Base-by-base conservation (phyloP, 805 yeast genomes). In the Zygosaccharomyces rouxii region DNA sequence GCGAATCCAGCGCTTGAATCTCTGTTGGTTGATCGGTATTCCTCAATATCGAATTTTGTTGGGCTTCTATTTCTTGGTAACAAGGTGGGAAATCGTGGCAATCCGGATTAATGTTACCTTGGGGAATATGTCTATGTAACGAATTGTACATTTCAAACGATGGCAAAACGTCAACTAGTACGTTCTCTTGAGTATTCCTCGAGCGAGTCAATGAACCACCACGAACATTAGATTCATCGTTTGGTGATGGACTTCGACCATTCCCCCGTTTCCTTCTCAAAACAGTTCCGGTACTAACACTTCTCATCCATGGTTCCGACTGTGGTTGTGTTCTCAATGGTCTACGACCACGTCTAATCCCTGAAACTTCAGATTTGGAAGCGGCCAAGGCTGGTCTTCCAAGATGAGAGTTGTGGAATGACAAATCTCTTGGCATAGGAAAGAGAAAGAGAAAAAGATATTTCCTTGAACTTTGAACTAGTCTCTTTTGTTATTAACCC, bases 131-230 rank as follows among this genome's bases (percentile, higher is more conserved):
- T 42, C 67, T 58, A 44, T 70, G 72, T 38, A 71, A 44, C 1
- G 70, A 74, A 55, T 79, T 81, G 57, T 80, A 81, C 82, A 83
- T 79, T 52, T 82, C 85, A 57, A 82, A 83, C 0, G 87, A 80
- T 0, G 88, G 89, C 30, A 83, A 62, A 2, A 83, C 76, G 55
- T 83, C 87, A 44, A 79, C 69, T 10, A 67, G 45, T 33, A 58
- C 54, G 33, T 57, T 59, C n/a, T 19, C 48, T 16, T 42, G 37
- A 7, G 7, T 39, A 25, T 46, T 40, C 10, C 16, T 29, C 22
- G 35, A 23, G 26, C 25, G 35, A 16, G 37, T 29, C 31, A 39
- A 18, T 35, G 45, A 40, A 28, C 38, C 25, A 3, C 29, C 43
- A 33, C 43, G 46, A 26, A 14, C 23, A 18, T 18, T 25, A 4